Conservation (phyloP, 1,139 yeast species). For the Lodderomyces orthopsilosis region DNA sequence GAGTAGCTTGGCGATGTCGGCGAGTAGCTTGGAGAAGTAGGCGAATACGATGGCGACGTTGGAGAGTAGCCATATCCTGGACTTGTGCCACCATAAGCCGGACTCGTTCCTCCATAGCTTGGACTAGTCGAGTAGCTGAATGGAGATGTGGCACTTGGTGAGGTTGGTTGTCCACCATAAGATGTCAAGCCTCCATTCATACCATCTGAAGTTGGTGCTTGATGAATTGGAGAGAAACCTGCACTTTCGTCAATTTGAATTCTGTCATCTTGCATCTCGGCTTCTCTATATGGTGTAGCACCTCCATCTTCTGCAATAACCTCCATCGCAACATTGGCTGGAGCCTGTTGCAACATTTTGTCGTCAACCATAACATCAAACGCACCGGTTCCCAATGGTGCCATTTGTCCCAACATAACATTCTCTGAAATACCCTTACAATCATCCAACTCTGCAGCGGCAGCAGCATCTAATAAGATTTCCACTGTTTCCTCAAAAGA, state of each 20-base stretch:
- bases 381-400: slow-evolving; percentile 98
- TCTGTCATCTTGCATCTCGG: slow-evolving; percentile 75
- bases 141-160: slow-evolving; percentile 57
- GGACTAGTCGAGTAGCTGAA: slow-evolving; percentile 63
- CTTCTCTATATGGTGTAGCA: slow-evolving; percentile 88
- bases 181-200: slow-evolving; percentile 91
- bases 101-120: slow-evolving; percentile 53
- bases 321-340: slow-evolving; percentile 49
- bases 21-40: slow-evolving; percentile 70
- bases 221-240: slow-evolving; percentile 91
- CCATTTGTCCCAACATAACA: slow-evolving; percentile 96
- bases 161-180: slow-evolving; percentile 69
- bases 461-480: slow-evolving; percentile 95
- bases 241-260: slow-evolving; percentile 79
- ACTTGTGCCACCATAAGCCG: slow-evolving; percentile 55
- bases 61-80: slow-evolving; percentile 67
- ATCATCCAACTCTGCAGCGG: slow-evolving; percentile 95
- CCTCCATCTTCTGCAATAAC: slow-evolving; percentile 66
- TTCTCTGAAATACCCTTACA: slow-evolving; percentile 98
- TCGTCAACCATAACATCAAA: slow-evolving; percentile 96
- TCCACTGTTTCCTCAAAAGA: slow-evolving; percentile 99
- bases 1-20: slow-evolving; percentile 65
- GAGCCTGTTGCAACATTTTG: slow-evolving; percentile 69
- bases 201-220: slow-evolving; percentile 78
- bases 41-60: slow-evolving; percentile 62